Percentiles rank a stretch among this genome's conserved stretches.
Conservation (phyloP, 2,329 filamentous ascomycete species). For the Coniochaeta prunicola region DNA sequence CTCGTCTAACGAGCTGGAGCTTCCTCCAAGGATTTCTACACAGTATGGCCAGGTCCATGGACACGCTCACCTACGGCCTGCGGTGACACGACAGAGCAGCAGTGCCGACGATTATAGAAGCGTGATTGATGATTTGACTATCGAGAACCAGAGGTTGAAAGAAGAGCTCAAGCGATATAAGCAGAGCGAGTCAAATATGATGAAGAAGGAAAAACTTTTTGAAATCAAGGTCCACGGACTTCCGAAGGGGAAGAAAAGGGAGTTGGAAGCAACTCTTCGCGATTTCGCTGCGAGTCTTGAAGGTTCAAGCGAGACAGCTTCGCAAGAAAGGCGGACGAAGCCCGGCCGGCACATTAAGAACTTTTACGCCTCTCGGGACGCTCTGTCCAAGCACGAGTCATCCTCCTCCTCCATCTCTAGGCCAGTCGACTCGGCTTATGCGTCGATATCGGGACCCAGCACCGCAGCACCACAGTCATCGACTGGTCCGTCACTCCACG, state of each 20-base stretch:
- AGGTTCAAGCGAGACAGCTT: slow-evolving; percentile 34
- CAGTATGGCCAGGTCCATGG: slow-evolving; percentile 7
- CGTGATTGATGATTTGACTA: slow-evolving; percentile 80
- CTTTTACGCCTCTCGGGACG: slow-evolving; percentile 32
- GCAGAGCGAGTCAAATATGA: slow-evolving; percentile 55
- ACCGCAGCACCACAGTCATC: slow-evolving; percentile 28
- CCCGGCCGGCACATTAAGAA: slow-evolving; percentile 29
- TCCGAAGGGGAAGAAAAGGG: slow-evolving; percentile 63
- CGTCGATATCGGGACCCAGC: slow-evolving; percentile 50
- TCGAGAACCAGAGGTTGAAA: slow-evolving; percentile 75
- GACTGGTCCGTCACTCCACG: slow-evolving; percentile 16
- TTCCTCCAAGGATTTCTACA: slow-evolving; percentile 16
- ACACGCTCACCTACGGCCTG: slow-evolving; percentile 17
- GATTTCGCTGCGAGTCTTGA: slow-evolving; percentile 62
- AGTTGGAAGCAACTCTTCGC: slow-evolving; percentile 66
- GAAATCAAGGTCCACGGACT: slow-evolving; percentile 75
- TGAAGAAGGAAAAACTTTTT: slow-evolving; percentile 72
- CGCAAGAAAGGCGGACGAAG: slow-evolving; percentile 30
- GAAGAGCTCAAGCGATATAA: slow-evolving; percentile 66
- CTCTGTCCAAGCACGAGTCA: slow-evolving; percentile 43
- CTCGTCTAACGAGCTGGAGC: slow-evolving; percentile 39
- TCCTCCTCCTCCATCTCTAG: slow-evolving; percentile 45
- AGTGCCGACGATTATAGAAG: slow-evolving; percentile 70
- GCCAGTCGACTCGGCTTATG: slow-evolving; percentile 57
- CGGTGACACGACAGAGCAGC: slow-evolving; percentile 38